Evolutionary conservation across 768 basidiomycete species (phyloP).

Genomic region (Lyophyllum semitale): DNA sequence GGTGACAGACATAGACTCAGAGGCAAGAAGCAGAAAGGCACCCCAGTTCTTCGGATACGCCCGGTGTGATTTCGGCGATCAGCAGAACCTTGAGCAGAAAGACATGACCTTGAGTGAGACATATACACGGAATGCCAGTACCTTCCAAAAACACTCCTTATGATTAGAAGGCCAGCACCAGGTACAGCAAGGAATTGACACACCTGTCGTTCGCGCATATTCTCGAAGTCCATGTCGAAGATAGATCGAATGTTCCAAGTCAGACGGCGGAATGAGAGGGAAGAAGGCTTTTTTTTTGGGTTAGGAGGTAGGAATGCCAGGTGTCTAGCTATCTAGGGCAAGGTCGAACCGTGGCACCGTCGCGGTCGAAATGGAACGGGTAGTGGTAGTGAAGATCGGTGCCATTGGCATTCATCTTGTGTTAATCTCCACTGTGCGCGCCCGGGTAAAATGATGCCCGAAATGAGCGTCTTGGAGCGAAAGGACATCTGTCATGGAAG

Average conservation of each 20-base stretch:
- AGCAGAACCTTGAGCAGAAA: too few species aligned
- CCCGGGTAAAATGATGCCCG: background rate
- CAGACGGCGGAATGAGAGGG: background rate
- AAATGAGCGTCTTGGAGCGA: background rate
- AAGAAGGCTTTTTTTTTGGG: background rate
- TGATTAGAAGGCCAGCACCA: background rate
- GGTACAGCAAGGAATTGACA: background rate
- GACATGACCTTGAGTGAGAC: background rate
- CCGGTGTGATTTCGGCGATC: slow-evolving; percentile 3
- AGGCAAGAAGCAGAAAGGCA: background rate
- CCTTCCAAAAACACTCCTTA: too few species aligned
- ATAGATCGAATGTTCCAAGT: background rate
- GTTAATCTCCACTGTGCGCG: slow-evolving; percentile 4
- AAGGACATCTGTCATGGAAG: slow-evolving; percentile 8
- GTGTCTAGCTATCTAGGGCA: background rate
- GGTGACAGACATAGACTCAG: background rate
- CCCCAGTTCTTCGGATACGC: background rate
- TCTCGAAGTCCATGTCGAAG: background rate
- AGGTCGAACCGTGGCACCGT: background rate
- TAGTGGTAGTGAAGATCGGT: background rate
- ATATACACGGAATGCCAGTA: background rate
- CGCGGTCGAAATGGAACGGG: background rate
- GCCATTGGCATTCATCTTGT: background rate
- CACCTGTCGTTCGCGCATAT: background rate
- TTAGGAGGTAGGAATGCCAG: background rate